Evolutionary conservation across 495 filamentous ascomycete species (phyloP).

Genomic region (Bathelium albidoporum): DNA sequence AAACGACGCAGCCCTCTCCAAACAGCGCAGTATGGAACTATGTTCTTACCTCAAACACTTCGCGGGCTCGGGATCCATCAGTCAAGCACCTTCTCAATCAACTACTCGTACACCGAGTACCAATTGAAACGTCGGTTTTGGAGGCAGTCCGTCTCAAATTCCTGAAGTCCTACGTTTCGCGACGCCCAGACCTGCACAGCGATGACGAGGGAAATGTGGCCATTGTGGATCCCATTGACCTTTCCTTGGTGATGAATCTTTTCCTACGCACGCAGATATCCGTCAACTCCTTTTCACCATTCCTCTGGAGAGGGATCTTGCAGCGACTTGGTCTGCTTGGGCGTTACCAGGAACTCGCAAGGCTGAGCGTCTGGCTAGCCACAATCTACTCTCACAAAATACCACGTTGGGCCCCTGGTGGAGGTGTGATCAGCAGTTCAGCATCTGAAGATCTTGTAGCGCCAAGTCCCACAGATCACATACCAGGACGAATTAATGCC

Average conservation of each 20-base stretch:
- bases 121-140: not conserved
- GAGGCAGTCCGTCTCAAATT: not conserved
- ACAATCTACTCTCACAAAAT: not conserved
- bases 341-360: constrained; percentile 33
- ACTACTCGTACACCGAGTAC: not conserved
- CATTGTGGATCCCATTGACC: constrained; percentile 13
- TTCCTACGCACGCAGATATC: constrained; percentile 28
- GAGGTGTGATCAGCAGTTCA: not conserved
- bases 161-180: constrained; percentile 3
- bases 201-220: not conserved
- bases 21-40: constrained; percentile 31
- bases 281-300: constrained; percentile 27
- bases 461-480: not conserved
- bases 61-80: constrained; percentile 11
- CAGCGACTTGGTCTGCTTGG: constrained; percentile 40
- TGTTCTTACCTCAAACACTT: constrained; percentile 18
- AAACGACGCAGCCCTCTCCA: constrained; percentile 1
- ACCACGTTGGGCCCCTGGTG: too few relatives aligned
- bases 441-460: not conserved
- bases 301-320: constrained; percentile 40
- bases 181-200: not conserved
- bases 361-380: constrained; percentile 25
- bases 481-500: not conserved
- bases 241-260: constrained; percentile 26
- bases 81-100: not conserved